These are phyloP conservation scores for Phialophora chinensis DNA, from an alignment of 2,329 filamentous ascomycete genomes.

Conservation along the genomic window DNA sequence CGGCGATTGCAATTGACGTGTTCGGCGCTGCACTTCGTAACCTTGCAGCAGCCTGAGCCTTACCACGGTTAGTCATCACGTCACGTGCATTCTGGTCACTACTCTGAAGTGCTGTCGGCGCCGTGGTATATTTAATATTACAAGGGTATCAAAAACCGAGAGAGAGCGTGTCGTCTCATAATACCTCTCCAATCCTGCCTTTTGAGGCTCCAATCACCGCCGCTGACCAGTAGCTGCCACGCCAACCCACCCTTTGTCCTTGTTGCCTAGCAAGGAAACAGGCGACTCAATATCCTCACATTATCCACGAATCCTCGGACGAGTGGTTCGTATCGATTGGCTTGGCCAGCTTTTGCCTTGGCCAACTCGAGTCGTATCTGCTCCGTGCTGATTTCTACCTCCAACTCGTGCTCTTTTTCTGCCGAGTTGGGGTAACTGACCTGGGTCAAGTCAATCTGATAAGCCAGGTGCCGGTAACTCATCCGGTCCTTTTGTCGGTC, in stretches of 20 bases:
- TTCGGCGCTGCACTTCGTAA: conserved; percentile 6
- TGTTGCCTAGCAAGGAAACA: conserved; percentile 17
- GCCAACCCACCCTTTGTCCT: conserved; percentile 10
- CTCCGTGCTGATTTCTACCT: conserved; percentile 55
- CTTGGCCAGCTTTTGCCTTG: conserved; percentile 48
- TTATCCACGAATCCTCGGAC: conserved; percentile 58
- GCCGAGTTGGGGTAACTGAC: conserved; percentile 64
- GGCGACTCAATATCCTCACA: conserved; percentile 52
- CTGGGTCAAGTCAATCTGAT: conserved; percentile 91
- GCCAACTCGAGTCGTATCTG: conserved; percentile 53
- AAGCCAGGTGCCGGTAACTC: conserved; percentile 85
- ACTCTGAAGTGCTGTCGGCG: not conserved
- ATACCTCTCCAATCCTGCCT: conserved; percentile 4
- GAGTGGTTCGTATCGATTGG: conserved; percentile 52
- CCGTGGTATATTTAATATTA: conserved; percentile 23
- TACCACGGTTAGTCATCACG: conserved; percentile 6
- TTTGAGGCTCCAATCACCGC: not conserved
- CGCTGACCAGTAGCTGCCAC: not conserved
- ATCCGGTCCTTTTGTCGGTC: conserved; percentile 87
- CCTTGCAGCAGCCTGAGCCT: conserved; percentile 17
- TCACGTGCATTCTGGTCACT: not conserved
- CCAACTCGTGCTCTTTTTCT: conserved; percentile 55
- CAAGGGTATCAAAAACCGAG: conserved; percentile 32
- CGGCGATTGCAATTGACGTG: conserved; percentile 15
- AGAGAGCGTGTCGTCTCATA: conserved; percentile 5